Evolutionary conservation across 768 basidiomycete species (phyloP), one percentile per base, ranked within the genome.

Genomic region (Cantharellus cinnabarinus): DNA sequence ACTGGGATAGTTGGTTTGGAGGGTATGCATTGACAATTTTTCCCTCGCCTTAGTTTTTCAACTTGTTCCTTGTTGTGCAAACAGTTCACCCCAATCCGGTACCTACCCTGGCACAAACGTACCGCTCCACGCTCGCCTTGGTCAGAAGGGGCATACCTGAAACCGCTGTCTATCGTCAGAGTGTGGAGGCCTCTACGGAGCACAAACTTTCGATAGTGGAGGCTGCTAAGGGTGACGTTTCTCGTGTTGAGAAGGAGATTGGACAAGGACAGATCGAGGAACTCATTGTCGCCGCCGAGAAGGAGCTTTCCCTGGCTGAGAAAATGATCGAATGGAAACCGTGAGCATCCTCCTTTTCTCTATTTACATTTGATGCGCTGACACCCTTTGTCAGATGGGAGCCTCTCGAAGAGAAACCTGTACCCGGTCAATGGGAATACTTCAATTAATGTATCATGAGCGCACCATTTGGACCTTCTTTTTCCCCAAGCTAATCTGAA

Each of bases 271-370:
- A 88, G 65, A 86, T 95, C 50, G 93, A 98, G 73, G 77, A 89
- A 69, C 78, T 85, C 41, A 66, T 98, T 65, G 77, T 80, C 64
- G 80, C 87, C 69, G 93, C 91, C 5, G 72, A 80, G 64, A 85
- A 85, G 66, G 93, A 98, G 70, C 73, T 89, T 59, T 74, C 72
- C 59, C 74, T 97, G 42, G 86, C 76, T 3, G 73, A 73, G 40
- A 86, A 86, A 71, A 86, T 95, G 83, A 67, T 83, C n/a, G 84
- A 91, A 67, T 98, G 89, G 90, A 94, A 93, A 73, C 79, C 86
- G 93, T 97, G 69, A 70, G 90, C 83, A 58, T 51, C n/a, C 20
- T 58, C 55, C 48, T 58, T 3, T 54, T 5, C 48, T 3, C 52
- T 38, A 7, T 41, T 56, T 50, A 15, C 56, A 20, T 4, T 62